Evolutionary conservation across 108 stramenopile genomes (phyloP).

Genomic region (Cyclotella cryptica): DNA sequence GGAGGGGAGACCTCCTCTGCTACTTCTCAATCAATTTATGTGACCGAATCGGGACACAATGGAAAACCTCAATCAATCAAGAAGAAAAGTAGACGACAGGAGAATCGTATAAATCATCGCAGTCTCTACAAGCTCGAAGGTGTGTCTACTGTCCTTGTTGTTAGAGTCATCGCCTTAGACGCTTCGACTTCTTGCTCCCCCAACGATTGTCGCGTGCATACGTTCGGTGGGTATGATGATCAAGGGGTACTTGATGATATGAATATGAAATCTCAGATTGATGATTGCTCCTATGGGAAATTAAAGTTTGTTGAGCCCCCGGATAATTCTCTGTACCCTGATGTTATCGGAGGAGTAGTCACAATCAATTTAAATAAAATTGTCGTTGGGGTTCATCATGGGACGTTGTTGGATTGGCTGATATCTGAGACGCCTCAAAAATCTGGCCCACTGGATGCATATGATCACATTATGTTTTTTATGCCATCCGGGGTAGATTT

Average conservation of each 20-base stretch:
- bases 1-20: background rate
- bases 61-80: background rate
- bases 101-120: background rate
- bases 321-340: slow-evolving; percentile 5
- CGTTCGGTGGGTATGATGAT: slow-evolving; percentile 15
- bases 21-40: slow-evolving; percentile 1
- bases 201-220: slow-evolving; percentile 3
- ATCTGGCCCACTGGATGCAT: background rate
- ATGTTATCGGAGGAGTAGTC: background rate
- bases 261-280: slow-evolving; percentile 13
- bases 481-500: slow-evolving; percentile 7
- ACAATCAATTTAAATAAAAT: slow-evolving; percentile 6
- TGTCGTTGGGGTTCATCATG: slow-evolving; percentile 3
- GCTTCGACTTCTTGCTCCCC: background rate
- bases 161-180: slow-evolving; percentile 7
- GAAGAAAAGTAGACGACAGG: background rate
- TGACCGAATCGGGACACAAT: background rate
- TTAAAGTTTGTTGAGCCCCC: slow-evolving; percentile 2
- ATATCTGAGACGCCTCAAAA: background rate
- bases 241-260: slow-evolving; percentile 7
- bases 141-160: slow-evolving; percentile 6
- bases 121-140: background rate
- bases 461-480: slow-evolving; percentile 21
- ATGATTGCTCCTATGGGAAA: slow-evolving; percentile 24
- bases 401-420: slow-evolving; percentile 11